A percentile compares a stretch with the other conserved stretches of the same genome.
Conservation (phyloP, 192 early-diverging fungal genomes). For the Cetraspora pellucida region DNA sequence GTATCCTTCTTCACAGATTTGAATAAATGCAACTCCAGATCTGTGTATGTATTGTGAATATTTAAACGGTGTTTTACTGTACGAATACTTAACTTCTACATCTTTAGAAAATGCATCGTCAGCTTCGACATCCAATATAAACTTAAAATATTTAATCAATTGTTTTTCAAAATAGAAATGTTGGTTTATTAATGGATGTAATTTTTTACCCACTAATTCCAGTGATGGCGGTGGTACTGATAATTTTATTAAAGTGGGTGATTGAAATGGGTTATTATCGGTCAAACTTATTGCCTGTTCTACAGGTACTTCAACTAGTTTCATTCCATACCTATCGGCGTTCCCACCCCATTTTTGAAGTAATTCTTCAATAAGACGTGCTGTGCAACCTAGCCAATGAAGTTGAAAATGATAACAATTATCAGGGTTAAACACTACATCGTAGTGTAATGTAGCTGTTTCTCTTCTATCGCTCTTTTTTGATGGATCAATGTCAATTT, state of each 20-base stretch:
- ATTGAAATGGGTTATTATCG: conserved; percentile 90
- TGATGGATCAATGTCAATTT: conserved; percentile 84
- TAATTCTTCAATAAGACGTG: conserved; percentile 83
- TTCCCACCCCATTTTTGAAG: conserved; percentile 76
- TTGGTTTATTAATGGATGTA: conserved; percentile 49
- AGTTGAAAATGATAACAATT: conserved; percentile 92
- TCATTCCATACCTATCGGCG: conserved; percentile 86
- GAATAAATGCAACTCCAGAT: conserved; percentile 89
- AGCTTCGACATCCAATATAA: conserved; percentile 93
- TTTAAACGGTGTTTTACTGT: conserved; percentile 65
- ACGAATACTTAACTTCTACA: conserved; percentile 59
- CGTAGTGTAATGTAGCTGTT: conserved; percentile 85
- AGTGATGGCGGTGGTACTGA: conserved; percentile 64
- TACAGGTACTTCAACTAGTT: conserved; percentile 86
- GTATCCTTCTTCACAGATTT: conserved; percentile 80
- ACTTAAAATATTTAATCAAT: conserved; percentile 76
- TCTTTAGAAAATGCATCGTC: conserved; percentile 71
- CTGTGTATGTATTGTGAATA: conserved; percentile 91
- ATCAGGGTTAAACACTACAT: conserved; percentile 84
- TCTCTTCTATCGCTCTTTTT: conserved; percentile 78
- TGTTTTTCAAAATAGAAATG: conserved; percentile 76
- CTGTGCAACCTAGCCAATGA: conserved; percentile 95
- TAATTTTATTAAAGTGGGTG: conserved; percentile 67
- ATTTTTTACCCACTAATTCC: conserved; percentile 41
- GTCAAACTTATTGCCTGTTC: conserved; percentile 65